These are phyloP conservation scores for Dioszegia aurantiaca DNA, from an alignment of 768 basidiomycete genomes.

Conservation along the genomic window DNA sequence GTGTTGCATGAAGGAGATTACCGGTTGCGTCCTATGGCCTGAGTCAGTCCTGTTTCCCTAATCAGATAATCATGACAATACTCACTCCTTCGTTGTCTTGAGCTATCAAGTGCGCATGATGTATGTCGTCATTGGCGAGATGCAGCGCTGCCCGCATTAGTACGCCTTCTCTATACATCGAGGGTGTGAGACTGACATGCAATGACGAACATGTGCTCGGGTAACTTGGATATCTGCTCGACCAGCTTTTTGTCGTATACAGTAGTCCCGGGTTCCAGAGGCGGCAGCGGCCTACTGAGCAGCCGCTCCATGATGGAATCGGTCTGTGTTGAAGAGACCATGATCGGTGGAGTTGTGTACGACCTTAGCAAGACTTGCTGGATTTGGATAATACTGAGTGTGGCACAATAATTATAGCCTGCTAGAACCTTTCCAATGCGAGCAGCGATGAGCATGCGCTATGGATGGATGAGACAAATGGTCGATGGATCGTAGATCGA, in stretches of 20 bases:
- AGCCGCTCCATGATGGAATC: slow-evolving; percentile 19
- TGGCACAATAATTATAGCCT: too few species aligned
- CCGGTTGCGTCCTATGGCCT: slow-evolving; percentile 39
- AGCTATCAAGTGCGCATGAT: slow-evolving; percentile 42
- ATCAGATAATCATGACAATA: not conserved
- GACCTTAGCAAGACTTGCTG: too few species aligned
- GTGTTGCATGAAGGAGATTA: slow-evolving; percentile 46
- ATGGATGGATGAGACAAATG: too few species aligned
- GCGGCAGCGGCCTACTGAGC: slow-evolving; percentile 30
- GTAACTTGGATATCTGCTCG: slow-evolving; percentile 24
- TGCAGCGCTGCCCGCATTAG: too few species aligned
- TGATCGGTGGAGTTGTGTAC: too few species aligned
- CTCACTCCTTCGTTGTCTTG: slow-evolving; percentile 47
- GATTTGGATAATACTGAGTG: too few species aligned
- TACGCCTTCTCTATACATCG: too few species aligned
- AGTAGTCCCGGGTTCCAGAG: slow-evolving; percentile 41
- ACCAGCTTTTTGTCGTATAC: slow-evolving; percentile 35
- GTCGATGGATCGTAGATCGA: too few species aligned
- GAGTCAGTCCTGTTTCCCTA: too few species aligned
- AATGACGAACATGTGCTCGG: slow-evolving; percentile 36
- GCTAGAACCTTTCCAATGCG: too few species aligned
- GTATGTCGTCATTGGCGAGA: slow-evolving; percentile 50
- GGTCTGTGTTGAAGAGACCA: slow-evolving; percentile 1
- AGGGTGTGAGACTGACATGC: too few species aligned
- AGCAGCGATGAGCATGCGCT: too few species aligned